These are phyloP conservation scores for Penicillium janthinellum DNA, from an alignment of 2,329 filamentous ascomycete genomes.

Conservation along the genomic window DNA sequence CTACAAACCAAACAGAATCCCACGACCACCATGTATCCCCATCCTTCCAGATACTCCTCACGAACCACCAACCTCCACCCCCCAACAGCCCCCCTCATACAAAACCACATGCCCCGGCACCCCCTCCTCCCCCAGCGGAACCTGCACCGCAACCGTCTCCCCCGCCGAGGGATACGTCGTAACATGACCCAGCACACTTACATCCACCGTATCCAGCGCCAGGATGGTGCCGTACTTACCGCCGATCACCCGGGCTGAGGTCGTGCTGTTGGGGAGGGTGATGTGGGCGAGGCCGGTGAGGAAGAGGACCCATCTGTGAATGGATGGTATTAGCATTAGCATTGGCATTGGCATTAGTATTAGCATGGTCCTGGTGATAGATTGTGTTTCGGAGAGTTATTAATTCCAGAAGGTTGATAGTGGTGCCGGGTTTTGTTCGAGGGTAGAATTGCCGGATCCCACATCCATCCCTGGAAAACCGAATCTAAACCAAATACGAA, in stretches of 20 bases:
- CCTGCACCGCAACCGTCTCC: constrained; percentile 40
- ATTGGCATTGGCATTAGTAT: not conserved
- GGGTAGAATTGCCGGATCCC: too few relatives aligned
- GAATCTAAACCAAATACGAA: not conserved
- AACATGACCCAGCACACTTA: constrained; percentile 45
- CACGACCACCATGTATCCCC: too few relatives aligned
- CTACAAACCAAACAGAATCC: too few relatives aligned
- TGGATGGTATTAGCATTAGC: not conserved
- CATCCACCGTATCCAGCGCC: constrained; percentile 47
- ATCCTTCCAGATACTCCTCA: too few relatives aligned
- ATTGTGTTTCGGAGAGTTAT: too few relatives aligned
- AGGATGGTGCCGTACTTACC: constrained; percentile 48
- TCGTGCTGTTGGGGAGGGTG: constrained; percentile 43
- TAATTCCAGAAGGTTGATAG: too few relatives aligned
- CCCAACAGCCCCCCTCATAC: constrained; percentile 44
- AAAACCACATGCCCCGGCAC: constrained; percentile 46
- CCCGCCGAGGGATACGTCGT: constrained; percentile 46
- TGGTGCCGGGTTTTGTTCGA: too few relatives aligned
- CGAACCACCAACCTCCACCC: constrained; percentile 11
- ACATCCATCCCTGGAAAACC: too few relatives aligned
- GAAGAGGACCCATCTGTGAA: constrained; percentile 39
- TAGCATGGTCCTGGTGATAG: not conserved
- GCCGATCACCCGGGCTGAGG: constrained; percentile 42
- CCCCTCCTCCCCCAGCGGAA: constrained; percentile 40
- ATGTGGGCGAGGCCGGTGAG: constrained; percentile 46